Conservation (phyloP, 306 rosid genomes). For the Vigna nakashimae region DNA sequence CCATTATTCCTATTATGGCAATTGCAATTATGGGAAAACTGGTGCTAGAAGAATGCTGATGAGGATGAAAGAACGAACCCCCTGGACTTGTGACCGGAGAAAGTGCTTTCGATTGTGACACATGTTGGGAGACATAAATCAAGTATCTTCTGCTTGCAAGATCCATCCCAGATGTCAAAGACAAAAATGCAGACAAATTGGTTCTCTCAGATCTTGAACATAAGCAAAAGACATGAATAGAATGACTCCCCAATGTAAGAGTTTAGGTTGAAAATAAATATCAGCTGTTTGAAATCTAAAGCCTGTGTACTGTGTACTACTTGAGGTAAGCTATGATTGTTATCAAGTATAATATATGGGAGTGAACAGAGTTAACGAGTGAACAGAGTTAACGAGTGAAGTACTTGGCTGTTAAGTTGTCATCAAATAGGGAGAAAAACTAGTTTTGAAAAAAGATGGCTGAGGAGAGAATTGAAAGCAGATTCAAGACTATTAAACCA, state of each 20-base stretch:
- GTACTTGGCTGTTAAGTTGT: slow-evolving; percentile 4
- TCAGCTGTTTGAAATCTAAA: slow-evolving; percentile 22
- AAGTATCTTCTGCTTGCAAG: slow-evolving; percentile 54
- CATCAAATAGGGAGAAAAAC: slow-evolving; percentile 4
- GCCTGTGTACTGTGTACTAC: slow-evolving; percentile 9
- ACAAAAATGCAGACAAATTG: slow-evolving; percentile 44
- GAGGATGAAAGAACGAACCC: slow-evolving; percentile 52
- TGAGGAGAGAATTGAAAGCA: slow-evolving; percentile 1
- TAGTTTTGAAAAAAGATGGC: slow-evolving; percentile 23
- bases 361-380: slow-evolving; percentile 14
- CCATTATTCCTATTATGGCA: slow-evolving; percentile 87
- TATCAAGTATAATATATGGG: background rate
- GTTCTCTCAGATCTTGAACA: slow-evolving; percentile 57
- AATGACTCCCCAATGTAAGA: slow-evolving; percentile 23
- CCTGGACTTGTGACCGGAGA: slow-evolving; percentile 62
- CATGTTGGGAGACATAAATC: slow-evolving; percentile 51
- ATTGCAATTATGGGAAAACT: slow-evolving; percentile 93
- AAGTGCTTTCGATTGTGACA: slow-evolving; percentile 44
- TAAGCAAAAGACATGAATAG: slow-evolving; percentile 38
- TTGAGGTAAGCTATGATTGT: slow-evolving; percentile 19
- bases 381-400: slow-evolving; percentile 15
- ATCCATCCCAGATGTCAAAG: slow-evolving; percentile 62
- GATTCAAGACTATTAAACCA: slow-evolving; percentile 33
- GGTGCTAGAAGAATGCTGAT: slow-evolving; percentile 54
- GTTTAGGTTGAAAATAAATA: background rate